Conservation (phyloP, 371 early-diverging fungal species). For the Apophysomyces sp. region DNA sequence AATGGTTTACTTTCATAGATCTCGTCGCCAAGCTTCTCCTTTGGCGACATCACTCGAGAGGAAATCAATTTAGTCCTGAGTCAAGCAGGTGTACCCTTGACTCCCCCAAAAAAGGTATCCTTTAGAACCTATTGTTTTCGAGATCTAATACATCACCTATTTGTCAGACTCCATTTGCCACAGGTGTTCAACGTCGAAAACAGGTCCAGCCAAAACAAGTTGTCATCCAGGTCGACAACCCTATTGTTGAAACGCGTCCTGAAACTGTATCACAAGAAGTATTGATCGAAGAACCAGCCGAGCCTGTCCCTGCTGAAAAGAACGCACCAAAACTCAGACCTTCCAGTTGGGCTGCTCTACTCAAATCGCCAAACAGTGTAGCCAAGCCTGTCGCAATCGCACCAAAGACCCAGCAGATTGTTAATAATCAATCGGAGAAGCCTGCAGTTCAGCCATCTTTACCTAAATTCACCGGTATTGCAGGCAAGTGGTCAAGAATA, state of each 20-base stretch:
- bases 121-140: neutral
- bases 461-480: constrained; percentile 53
- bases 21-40: constrained; percentile 34
- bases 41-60: constrained; percentile 60
- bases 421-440: constrained; percentile 10
- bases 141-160: neutral
- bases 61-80: constrained; percentile 58
- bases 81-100: constrained; percentile 43
- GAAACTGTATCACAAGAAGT: constrained; percentile 3
- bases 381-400: constrained; percentile 9
- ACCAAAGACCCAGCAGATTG: constrained; percentile 8
- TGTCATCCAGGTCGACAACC: constrained; percentile 1
- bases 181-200: constrained; percentile 24
- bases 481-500: constrained; percentile 18
- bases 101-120: constrained; percentile 45
- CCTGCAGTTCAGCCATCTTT: constrained; percentile 17
- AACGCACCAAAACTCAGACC: constrained; percentile 44
- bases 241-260: constrained; percentile 3
- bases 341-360: constrained; percentile 63
- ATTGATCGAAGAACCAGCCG: neutral
- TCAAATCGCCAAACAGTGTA: constrained; percentile 31
- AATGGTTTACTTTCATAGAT: constrained; percentile 6
- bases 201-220: constrained; percentile 12
- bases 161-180: constrained; percentile 42
- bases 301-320: constrained; percentile 16